Percentiles rank a stretch among this genome's conserved stretches.
These are phyloP conservation scores for Alternaria sp. DNA, from an alignment of 2,329 filamentous ascomycete genomes.

Conservation along the genomic window DNA sequence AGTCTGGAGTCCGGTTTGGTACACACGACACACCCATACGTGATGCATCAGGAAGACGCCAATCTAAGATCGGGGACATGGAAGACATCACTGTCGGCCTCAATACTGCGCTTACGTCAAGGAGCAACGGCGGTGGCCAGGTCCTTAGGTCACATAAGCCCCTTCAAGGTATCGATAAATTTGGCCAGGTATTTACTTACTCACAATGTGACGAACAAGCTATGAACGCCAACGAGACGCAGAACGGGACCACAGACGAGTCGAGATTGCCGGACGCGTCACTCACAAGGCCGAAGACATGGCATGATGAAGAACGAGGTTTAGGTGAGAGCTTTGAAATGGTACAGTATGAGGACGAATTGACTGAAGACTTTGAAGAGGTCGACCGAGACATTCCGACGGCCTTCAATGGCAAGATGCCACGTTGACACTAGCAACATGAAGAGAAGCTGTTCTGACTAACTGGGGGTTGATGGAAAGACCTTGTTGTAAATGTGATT, in stretches of 20 bases:
- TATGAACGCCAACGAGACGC: background rate
- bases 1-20: background rate
- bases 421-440: background rate
- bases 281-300: too few relatives aligned
- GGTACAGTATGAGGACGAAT: background rate
- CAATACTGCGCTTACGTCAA: rapidly evolving
- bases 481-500: background rate
- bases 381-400: background rate
- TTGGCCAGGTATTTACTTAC: too few relatives aligned
- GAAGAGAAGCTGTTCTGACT: background rate
- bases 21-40: background rate
- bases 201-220: background rate
- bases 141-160: background rate
- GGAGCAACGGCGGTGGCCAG: background rate
- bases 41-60: background rate
- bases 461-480: background rate
- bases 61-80: background rate
- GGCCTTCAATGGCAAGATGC: background rate
- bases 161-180: background rate
- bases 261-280: too few relatives aligned
- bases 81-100: background rate
- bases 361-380: background rate
- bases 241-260: background rate
- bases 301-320: background rate
- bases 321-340: background rate